These are phyloP conservation scores for Evernia prunastri DNA, from an alignment of 495 filamentous ascomycete genomes.

Conservation along the genomic window DNA sequence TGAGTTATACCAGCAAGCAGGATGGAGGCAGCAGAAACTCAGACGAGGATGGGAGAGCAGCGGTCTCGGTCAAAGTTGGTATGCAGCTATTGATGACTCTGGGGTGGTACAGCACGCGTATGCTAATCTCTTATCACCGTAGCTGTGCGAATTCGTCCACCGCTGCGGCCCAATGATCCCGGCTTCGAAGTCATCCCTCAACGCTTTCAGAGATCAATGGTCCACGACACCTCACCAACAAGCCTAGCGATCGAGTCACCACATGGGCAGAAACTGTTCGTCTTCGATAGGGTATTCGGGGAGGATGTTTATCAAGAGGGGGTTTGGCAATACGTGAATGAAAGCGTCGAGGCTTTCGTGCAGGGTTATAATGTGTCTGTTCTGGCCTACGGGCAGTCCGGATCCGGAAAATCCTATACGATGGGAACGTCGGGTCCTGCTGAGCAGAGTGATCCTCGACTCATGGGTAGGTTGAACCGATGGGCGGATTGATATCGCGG, in stretches of 20 bases:
- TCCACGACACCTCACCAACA: slow-evolving; percentile 77
- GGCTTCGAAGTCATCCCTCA: slow-evolving; percentile 92
- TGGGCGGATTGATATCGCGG: neutral
- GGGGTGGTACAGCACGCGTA: slow-evolving; percentile 26
- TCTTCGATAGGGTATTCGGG: slow-evolving; percentile 91
- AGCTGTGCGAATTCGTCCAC: slow-evolving; percentile 94
- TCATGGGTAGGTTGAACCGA: slow-evolving; percentile 64
- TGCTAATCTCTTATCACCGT: slow-evolving; percentile 19
- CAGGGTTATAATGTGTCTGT: slow-evolving; percentile 99
- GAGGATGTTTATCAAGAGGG: slow-evolving; percentile 80
- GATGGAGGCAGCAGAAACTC: slow-evolving; percentile 80
- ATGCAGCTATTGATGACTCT: slow-evolving; percentile 26
- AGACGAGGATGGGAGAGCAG: slow-evolving; percentile 85
- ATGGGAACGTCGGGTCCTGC: slow-evolving; percentile 92
- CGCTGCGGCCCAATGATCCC: slow-evolving; percentile 75
- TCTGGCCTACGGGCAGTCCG: slow-evolving; percentile 97
- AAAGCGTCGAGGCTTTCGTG: slow-evolving; percentile 84
- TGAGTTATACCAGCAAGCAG: slow-evolving; percentile 78
- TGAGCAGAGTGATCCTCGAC: slow-evolving; percentile 66
- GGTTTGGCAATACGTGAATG: slow-evolving; percentile 89
- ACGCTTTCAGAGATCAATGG: slow-evolving; percentile 89
- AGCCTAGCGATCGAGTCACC: slow-evolving; percentile 83
- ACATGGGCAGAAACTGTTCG: slow-evolving; percentile 87
- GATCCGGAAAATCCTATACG: slow-evolving; percentile 98
- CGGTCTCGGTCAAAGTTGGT: slow-evolving; percentile 92